Evolutionary conservation across 768 basidiomycete species (phyloP).

Genomic region (Gautieria morchelliformis): DNA sequence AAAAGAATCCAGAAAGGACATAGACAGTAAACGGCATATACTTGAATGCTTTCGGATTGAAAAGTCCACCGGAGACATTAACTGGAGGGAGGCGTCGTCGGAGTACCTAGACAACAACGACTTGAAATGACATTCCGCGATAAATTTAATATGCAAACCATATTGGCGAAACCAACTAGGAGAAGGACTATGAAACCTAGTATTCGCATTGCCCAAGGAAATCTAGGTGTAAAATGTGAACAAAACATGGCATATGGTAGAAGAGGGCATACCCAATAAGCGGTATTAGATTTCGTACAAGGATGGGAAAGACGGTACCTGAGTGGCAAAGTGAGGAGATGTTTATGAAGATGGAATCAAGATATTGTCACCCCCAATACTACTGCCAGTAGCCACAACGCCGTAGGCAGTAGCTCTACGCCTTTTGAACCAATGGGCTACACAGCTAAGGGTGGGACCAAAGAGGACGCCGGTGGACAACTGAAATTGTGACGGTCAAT

Average conservation of each 20-base stretch:
- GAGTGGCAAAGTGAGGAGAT: constrained; percentile 20
- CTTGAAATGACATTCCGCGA: neutral
- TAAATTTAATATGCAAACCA: constrained; percentile 25
- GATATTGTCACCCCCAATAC: constrained; percentile 47
- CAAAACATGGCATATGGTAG: neutral
- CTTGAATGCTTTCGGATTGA: constrained; percentile 45
- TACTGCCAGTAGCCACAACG: constrained; percentile 53
- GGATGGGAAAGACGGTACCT: constrained; percentile 13
- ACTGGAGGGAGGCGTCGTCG: constrained; percentile 45
- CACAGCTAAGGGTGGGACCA: constrained; percentile 13
- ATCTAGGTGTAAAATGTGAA: constrained; percentile 30
- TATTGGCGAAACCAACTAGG: constrained; percentile 43
- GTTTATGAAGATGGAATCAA: constrained; percentile 29
- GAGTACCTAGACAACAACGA: constrained; percentile 18
- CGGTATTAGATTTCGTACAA: constrained; percentile 13
- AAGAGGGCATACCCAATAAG: constrained; percentile 8
- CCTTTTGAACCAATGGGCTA: constrained; percentile 33
- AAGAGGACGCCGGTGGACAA: constrained; percentile 13
- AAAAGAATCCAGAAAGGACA: constrained; percentile 43
- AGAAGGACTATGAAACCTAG: constrained; percentile 53
- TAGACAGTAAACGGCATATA: constrained; percentile 46
- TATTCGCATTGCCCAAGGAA: constrained; percentile 68
- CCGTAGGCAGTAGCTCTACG: constrained; percentile 50
- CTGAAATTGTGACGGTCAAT: neutral
- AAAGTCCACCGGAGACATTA: constrained; percentile 44